A percentile compares a stretch with the other conserved stretches of the same genome.
These are phyloP conservation scores for Cocos nucifera DNA, from an alignment of 176 grass and related monocot species.

Conservation along the genomic window DNA sequence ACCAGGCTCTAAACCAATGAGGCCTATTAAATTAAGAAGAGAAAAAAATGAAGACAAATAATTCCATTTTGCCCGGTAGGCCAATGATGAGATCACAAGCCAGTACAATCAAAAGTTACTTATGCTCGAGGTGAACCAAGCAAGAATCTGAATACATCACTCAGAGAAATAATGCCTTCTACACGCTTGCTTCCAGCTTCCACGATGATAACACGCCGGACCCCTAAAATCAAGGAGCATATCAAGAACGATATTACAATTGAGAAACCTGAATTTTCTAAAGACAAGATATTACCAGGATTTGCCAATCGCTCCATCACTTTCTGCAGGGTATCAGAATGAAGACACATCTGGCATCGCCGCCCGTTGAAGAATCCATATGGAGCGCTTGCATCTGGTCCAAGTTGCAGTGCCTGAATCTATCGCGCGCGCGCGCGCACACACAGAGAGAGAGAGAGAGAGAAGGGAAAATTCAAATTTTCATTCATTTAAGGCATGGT, in stretches of 20 bases:
- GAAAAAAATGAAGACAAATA: too few relatives aligned
- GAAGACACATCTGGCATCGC: slow-evolving; percentile 1
- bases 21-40: too few relatives aligned
- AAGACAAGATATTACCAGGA: slow-evolving; percentile 9
- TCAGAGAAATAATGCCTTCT: slow-evolving; percentile 89
- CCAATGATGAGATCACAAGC: too few relatives aligned
- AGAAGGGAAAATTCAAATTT: too few relatives aligned
- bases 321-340: slow-evolving; percentile 6
- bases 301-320: slow-evolving; percentile 13
- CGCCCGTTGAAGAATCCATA: slow-evolving; percentile 7
- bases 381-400: slow-evolving; percentile 69
- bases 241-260: neutral
- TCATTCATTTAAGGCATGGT: too few relatives aligned
- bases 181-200: slow-evolving; percentile 96
- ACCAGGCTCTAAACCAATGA: too few relatives aligned
- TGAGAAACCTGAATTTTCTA: neutral
- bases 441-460: too few relatives aligned
- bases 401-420: slow-evolving; percentile 75
- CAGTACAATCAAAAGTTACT: too few relatives aligned
- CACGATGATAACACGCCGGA: slow-evolving; percentile 89
- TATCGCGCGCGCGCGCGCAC: too few relatives aligned
- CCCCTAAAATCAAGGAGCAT: slow-evolving; percentile 29
- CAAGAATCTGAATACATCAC: slow-evolving; percentile 86
- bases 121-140: slow-evolving; percentile 37
- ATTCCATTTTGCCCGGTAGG: too few relatives aligned